phyloP scores from a whole-genome alignment of 192 early-diverging fungal species.

The Coemansia sp. region DNA sequence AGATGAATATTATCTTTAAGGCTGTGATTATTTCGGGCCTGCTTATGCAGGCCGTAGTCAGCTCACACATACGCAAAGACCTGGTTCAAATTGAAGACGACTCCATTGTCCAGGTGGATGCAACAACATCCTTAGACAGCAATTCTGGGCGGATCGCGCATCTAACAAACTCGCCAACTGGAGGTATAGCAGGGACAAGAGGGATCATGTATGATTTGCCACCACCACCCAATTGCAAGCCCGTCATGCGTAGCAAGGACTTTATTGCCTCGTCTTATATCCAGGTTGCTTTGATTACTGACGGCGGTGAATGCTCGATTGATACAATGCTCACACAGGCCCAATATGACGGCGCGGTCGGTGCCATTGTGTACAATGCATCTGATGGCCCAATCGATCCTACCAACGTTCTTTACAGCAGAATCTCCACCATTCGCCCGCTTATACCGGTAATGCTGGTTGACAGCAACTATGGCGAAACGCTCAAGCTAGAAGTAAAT shows the following conservation, averaged over 20 bases:
- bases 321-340: constrained; percentile 42
- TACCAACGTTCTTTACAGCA: constrained; percentile 14
- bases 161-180: constrained; percentile 31
- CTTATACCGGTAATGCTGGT: constrained; percentile 35
- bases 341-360: constrained; percentile 49
- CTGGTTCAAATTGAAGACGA: constrained; percentile 50
- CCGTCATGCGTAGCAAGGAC: constrained; percentile 28
- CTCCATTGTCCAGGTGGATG: constrained; percentile 33
- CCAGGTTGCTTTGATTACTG: constrained; percentile 40
- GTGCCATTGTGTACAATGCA: constrained; percentile 45
- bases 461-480: constrained; percentile 45
- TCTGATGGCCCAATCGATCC: constrained; percentile 22
- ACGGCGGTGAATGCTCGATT: constrained; percentile 37
- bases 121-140: constrained; percentile 40
- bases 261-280: constrained; percentile 38
- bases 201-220: constrained; percentile 44
- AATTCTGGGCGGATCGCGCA: constrained; percentile 25
- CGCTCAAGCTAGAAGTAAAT: constrained; percentile 30
- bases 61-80: constrained; percentile 48
- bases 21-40: constrained; percentile 9
- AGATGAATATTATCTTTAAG: constrained; percentile 26
- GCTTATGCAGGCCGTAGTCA: constrained; percentile 12
- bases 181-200: constrained; percentile 32
- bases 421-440: constrained; percentile 18
- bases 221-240: constrained; percentile 26